These are phyloP conservation scores for Nothophaeocryptopus gaeumannii DNA, from an alignment of 2,329 filamentous ascomycete genomes.

Conservation along the genomic window DNA sequence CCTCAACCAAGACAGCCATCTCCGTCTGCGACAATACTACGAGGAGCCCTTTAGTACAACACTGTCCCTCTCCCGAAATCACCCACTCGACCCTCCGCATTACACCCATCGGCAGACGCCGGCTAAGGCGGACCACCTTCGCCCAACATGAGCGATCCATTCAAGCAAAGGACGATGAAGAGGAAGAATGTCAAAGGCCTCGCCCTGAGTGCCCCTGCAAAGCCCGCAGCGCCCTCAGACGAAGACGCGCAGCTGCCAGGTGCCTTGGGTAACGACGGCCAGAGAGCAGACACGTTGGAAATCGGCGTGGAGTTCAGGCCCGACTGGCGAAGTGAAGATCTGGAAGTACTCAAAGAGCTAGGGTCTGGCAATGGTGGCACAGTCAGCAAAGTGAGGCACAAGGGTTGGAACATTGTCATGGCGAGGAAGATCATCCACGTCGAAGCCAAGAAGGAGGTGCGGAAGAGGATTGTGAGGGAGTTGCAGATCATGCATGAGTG, in stretches of 20 bases:
- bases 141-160: conserved; percentile 50
- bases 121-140: conserved; percentile 15
- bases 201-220: conserved; percentile 76
- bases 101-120: conserved; percentile 9
- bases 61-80: not conserved
- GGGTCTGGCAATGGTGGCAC: conserved; percentile 96
- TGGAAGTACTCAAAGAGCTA: conserved; percentile 90
- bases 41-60: not conserved
- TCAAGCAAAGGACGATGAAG: conserved; percentile 78
- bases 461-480: conserved; percentile 94
- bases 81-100: not conserved
- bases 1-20: no score
- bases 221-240: conserved; percentile 67
- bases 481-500: conserved; percentile 98
- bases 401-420: conserved; percentile 93
- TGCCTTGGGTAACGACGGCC: conserved; percentile 54
- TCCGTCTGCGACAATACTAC: not conserved
- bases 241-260: conserved; percentile 64
- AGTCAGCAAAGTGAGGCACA: conserved; percentile 95
- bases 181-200: conserved; percentile 98
- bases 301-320: conserved; percentile 97
- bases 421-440: conserved; percentile 99
- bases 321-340: conserved; percentile 84
- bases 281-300: conserved; percentile 71
- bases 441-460: conserved; percentile 94